phyloP scores from a whole-genome alignment of 345 rosid genomes.

The Eucalyptus tenuipes region DNA sequence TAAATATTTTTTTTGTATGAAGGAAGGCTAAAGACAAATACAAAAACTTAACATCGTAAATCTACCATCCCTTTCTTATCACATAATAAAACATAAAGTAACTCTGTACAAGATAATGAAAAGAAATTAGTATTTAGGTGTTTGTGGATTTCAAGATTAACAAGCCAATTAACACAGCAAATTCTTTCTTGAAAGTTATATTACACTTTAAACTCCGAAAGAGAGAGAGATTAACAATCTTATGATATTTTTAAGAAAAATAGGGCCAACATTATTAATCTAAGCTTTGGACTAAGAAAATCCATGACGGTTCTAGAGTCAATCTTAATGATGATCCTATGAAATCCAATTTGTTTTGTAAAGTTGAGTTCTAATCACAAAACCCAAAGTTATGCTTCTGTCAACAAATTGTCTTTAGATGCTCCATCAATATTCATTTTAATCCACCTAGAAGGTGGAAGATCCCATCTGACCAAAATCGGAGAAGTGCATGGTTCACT shows the following conservation, averaged over 20 bases:
- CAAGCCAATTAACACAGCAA: accelerated
- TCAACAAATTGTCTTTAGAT: no score
- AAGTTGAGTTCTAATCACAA: background rate
- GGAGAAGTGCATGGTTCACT: background rate
- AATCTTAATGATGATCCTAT: no score
- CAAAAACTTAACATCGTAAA: background rate
- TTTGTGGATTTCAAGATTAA: background rate
- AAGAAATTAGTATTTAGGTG: background rate
- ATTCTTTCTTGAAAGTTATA: no score
- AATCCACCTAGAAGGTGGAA: background rate
- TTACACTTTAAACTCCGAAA: background rate
- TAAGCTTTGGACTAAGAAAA: background rate
- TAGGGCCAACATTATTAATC: no score
- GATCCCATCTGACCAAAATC: no score
- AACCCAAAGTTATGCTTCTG: background rate
- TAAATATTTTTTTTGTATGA: no score
- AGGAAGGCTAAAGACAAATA: no score
- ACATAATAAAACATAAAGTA: background rate
- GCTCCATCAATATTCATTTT: no score
- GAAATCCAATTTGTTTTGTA: background rate
- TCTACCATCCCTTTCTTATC: background rate
- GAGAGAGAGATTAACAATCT: background rate
- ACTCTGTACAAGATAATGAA: accelerated
- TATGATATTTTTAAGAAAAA: background rate
- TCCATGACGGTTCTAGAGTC: no score